Evolutionary conservation across 371 early-diverging fungal species (phyloP).

Genomic region (Haplosporangium sp.): DNA sequence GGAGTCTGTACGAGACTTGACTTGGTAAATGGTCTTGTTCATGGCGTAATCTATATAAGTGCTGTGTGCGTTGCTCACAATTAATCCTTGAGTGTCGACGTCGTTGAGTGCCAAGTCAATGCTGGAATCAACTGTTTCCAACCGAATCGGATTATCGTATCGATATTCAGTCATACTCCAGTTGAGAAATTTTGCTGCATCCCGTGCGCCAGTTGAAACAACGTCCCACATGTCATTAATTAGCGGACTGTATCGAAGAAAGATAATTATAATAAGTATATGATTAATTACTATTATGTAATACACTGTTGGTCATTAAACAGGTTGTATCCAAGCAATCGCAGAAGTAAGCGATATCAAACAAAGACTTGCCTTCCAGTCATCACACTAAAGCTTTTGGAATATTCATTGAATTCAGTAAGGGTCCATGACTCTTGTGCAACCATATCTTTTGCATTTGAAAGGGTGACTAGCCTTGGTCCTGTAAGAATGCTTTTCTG

Average conservation of each 20-base stretch:
- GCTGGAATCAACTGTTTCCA: slow-evolving; percentile 11
- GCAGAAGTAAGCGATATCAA: no score
- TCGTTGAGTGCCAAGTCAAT: slow-evolving; percentile 30
- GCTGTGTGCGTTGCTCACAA: slow-evolving; percentile 25
- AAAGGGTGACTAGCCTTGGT: slow-evolving; percentile 35
- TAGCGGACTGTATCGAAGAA: slow-evolving; percentile 12
- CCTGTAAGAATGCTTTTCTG: slow-evolving; percentile 28
- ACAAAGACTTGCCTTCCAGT: slow-evolving; percentile 38
- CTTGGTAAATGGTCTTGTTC: slow-evolving; percentile 10
- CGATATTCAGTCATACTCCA: slow-evolving; percentile 50
- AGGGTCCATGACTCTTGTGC: slow-evolving; percentile 37
- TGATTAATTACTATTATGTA: no score
- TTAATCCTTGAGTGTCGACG: slow-evolving; percentile 18
- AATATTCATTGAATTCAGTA: background rate
- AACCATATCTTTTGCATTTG: slow-evolving; percentile 35
- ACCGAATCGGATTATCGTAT: slow-evolving; percentile 28
- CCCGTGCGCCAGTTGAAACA: slow-evolving; percentile 40
- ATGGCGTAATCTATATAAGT: slow-evolving; percentile 29
- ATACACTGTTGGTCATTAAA: no score
- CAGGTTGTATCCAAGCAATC: no score
- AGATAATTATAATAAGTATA: no score
- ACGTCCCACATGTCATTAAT: slow-evolving; percentile 37
- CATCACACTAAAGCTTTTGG: slow-evolving; percentile 23
- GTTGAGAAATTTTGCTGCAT: slow-evolving; percentile 36
- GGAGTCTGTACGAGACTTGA: background rate